A percentile compares a stretch with the other conserved stretches of the same genome.
phyloP scores from a whole-genome alignment of 2,329 filamentous ascomycete genomes.

The Juglanconis sp. region DNA sequence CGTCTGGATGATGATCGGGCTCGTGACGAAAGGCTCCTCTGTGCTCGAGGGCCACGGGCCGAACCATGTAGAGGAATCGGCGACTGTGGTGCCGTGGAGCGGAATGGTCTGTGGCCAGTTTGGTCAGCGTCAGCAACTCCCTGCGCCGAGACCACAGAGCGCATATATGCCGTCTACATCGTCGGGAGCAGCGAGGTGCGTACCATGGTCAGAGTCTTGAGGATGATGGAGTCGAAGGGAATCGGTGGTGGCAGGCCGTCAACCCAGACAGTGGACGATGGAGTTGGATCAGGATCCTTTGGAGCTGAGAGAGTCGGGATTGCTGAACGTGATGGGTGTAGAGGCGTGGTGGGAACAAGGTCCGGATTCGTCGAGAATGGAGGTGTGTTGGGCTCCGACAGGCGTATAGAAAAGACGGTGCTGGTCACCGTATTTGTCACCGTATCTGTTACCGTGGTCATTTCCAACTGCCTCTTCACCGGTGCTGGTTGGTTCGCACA shows the following conservation, averaged over 20 bases:
- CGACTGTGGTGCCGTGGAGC: background rate
- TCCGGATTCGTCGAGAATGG: background rate
- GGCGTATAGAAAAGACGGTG: background rate
- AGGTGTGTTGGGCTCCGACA: background rate
- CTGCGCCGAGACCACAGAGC: background rate
- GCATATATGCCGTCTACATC: too few relatives aligned
- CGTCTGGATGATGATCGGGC: too few relatives aligned
- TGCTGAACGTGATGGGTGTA: background rate
- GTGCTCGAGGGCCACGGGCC: background rate
- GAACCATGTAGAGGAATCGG: background rate
- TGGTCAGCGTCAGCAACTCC: background rate
- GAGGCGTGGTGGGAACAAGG: too few relatives aligned
- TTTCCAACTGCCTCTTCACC: too few relatives aligned
- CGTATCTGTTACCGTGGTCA: background rate
- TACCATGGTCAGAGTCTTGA: background rate
- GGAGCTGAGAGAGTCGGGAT: background rate
- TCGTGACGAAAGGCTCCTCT: background rate
- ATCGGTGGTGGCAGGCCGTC: background rate
- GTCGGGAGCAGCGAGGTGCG: too few relatives aligned
- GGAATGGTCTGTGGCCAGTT: background rate
- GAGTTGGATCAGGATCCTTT: background rate
- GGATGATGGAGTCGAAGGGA: background rate
- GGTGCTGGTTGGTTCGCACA: too few relatives aligned
- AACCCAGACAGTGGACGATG: background rate
- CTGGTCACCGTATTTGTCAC: background rate